Percentiles rank a stretch among this genome's conserved stretches.
Conservation (phyloP, 106 monocot genomes). For the Allium sativum region DNA sequence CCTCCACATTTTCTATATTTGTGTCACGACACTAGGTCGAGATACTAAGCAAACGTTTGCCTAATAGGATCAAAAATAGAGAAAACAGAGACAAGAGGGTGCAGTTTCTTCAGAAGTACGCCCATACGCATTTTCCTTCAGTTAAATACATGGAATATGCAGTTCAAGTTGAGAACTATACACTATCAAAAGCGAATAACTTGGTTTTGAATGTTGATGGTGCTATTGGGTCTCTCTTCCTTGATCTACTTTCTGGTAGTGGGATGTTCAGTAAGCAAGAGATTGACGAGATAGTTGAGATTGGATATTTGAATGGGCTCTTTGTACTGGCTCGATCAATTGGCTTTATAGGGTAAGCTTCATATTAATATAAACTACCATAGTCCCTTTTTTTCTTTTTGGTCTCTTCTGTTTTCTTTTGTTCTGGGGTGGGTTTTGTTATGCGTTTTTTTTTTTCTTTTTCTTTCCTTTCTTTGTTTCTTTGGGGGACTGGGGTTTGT, state of each 20-base stretch:
- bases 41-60: not conserved
- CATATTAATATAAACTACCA: not conserved
- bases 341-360: slow-evolving; percentile 80
- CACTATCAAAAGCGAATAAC: slow-evolving; percentile 93
- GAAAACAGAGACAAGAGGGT: slow-evolving; percentile 98
- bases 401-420: not conserved
- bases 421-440: too few species aligned
- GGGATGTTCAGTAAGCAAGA: slow-evolving; percentile 97
- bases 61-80: slow-evolving; percentile 80
- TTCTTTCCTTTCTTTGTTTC: too few species aligned
- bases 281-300: slow-evolving; percentile 88
- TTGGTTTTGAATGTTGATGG: slow-evolving; percentile 94
- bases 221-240: slow-evolving; percentile 94
- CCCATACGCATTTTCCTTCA: slow-evolving; percentile 78
- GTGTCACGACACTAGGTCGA: not conserved
- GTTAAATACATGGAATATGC: slow-evolving; percentile 98
- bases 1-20: not conserved
- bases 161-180: slow-evolving; percentile 89
- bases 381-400: not conserved
- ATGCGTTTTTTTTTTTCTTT: too few species aligned
- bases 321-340: slow-evolving; percentile 94
- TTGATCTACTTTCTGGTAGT: slow-evolving; percentile 88
- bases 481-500: too few species aligned
- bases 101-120: slow-evolving; percentile 78
- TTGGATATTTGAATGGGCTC: slow-evolving; percentile 93